phyloP scores from a whole-genome alignment of 1,284 basidiomycete genomes.

The Leccinum subrobustum region DNA sequence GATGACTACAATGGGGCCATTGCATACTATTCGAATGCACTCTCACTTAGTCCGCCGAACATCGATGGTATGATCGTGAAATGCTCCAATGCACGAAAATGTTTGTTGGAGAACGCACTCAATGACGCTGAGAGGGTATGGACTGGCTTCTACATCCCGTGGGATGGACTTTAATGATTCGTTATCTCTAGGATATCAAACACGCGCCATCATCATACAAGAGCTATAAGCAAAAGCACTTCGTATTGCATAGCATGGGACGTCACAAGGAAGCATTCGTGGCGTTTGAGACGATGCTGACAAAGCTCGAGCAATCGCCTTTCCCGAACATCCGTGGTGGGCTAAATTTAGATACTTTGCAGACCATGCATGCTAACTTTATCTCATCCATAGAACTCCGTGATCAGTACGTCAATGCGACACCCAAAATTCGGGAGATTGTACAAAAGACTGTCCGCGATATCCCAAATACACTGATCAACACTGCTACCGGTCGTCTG shows the following conservation, averaged over 20 bases:
- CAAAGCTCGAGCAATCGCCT: background rate
- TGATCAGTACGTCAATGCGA: background rate
- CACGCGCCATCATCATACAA: background rate
- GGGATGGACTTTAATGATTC: background rate
- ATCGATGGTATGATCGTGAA: background rate
- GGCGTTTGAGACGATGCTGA: slow-evolving; percentile 1
- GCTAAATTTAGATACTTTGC: background rate
- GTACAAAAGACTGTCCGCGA: background rate
- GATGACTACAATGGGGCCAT: background rate
- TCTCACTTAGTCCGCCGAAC: background rate
- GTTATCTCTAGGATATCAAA: background rate
- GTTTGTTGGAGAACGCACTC: background rate
- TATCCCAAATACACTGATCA: background rate
- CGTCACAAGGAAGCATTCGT: slow-evolving; percentile 1
- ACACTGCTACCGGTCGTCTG: background rate
- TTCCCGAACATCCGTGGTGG: background rate
- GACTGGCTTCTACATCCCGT: background rate
- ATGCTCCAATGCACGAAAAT: background rate
- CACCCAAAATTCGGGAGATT: background rate
- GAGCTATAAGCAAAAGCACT: background rate
- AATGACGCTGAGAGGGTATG: background rate
- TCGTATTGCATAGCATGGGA: background rate
- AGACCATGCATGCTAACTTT: background rate
- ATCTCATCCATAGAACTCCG: background rate
- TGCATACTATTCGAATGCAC: background rate